A percentile compares a stretch with the other conserved stretches of the same genome.
These are phyloP conservation scores for Trypanosomatidae sp. DNA, from an alignment of 208 protist genomes.

Conservation along the genomic window DNA sequence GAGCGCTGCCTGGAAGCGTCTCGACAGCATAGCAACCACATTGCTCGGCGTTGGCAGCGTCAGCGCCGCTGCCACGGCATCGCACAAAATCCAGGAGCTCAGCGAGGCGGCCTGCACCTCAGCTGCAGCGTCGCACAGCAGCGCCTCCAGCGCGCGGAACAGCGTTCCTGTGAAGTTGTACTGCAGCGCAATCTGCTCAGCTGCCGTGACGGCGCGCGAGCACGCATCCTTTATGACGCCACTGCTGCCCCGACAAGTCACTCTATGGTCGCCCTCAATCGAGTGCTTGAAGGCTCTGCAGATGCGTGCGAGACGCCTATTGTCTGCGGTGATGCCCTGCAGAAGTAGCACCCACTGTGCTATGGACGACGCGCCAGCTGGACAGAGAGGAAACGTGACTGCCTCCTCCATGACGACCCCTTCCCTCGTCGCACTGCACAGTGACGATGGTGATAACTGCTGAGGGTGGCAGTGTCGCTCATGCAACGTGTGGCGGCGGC, in stretches of 20 bases:
- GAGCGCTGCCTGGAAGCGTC: constrained; percentile 21
- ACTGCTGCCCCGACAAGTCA: background rate
- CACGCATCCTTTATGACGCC: constrained; percentile 46
- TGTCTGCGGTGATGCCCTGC: constrained; percentile 34
- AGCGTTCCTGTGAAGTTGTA: constrained; percentile 49
- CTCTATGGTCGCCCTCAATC: background rate
- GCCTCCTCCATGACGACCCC: background rate
- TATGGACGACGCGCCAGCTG: constrained; percentile 45
- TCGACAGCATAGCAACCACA: constrained; percentile 15
- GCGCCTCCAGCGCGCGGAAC: constrained; percentile 33
- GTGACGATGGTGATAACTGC: background rate
- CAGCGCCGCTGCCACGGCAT: constrained; percentile 20
- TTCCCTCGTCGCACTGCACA: background rate
- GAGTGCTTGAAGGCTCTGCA: constrained; percentile 15
- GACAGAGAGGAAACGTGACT: constrained; percentile 28
- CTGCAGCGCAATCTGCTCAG: constrained; percentile 71
- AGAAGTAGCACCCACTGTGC: constrained; percentile 47
- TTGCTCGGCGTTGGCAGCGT: constrained; percentile 13
- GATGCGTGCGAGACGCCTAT: constrained; percentile 39
- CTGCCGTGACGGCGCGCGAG: constrained; percentile 38
- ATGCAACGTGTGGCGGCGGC: background rate
- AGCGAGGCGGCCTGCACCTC: constrained; percentile 20
- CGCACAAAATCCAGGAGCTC: constrained; percentile 9
- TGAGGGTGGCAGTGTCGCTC: background rate
- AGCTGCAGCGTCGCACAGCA: constrained; percentile 20